Evolutionary conservation across 306 rosid species (phyloP).

Genomic region (Crataegus laevigata): DNA sequence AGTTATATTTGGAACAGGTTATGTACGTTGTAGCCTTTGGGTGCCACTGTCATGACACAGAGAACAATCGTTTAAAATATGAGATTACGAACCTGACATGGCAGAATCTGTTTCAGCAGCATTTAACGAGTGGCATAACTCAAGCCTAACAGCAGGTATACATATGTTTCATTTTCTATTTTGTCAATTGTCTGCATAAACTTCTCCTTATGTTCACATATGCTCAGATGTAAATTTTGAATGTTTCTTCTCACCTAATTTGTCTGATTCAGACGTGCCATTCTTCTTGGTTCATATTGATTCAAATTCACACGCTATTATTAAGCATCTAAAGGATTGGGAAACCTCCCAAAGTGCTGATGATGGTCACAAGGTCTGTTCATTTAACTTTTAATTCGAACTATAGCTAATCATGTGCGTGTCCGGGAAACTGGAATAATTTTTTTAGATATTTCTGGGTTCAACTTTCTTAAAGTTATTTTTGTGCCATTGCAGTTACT

Average conservation of each 20-base stretch:
- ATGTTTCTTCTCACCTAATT: conserved; percentile 15
- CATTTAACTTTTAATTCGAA: conserved; percentile 6
- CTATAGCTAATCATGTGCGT: not conserved
- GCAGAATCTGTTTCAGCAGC: too few species aligned
- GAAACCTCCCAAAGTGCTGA: conserved; percentile 38
- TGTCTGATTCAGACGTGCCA: conserved; percentile 47
- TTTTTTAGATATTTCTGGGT: not conserved
- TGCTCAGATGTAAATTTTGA: not conserved
- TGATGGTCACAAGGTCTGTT: conserved; percentile 54
- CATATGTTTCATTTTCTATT: too few species aligned
- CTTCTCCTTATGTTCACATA: too few species aligned
- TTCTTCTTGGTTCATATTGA: conserved; percentile 65
- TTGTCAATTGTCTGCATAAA: too few species aligned
- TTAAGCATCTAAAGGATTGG: conserved; percentile 74
- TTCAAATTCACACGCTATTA: conserved; percentile 47
- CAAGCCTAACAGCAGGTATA: too few species aligned
- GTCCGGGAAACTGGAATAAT: too few species aligned
- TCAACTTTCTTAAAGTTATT: conserved; percentile 15
- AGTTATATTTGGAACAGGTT: too few species aligned
- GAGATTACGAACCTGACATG: too few species aligned
- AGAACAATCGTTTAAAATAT: too few species aligned
- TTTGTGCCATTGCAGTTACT: conserved; percentile 51
- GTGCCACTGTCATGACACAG: too few species aligned
- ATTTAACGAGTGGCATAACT: too few species aligned
- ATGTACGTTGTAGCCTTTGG: too few species aligned